Evolutionary conservation across 192 early-diverging fungal species (phyloP).

Genomic region (Backusella australiensis): DNA sequence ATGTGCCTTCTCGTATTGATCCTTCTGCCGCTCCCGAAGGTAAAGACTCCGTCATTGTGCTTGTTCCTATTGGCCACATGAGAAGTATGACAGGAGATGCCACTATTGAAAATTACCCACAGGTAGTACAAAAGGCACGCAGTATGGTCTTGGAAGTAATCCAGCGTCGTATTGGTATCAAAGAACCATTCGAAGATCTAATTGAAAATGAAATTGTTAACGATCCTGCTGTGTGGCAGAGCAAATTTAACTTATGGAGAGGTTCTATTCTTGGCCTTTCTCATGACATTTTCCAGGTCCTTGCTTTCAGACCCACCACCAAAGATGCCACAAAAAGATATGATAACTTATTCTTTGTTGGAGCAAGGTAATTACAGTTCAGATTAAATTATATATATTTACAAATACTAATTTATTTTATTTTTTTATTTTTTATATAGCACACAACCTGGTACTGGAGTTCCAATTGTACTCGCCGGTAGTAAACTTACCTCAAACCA

Average conservation of each 20-base stretch:
- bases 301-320: slow-evolving; percentile 51
- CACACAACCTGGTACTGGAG: slow-evolving; percentile 61
- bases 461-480: slow-evolving; percentile 56
- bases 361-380: slow-evolving; percentile 30
- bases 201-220: slow-evolving; percentile 52
- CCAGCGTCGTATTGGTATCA: slow-evolving; percentile 33
- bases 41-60: slow-evolving; percentile 46
- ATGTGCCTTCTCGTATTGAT: slow-evolving; percentile 53
- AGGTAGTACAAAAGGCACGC: slow-evolving; percentile 38
- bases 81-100: neutral
- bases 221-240: slow-evolving; percentile 47
- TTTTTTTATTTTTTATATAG: slow-evolving; percentile 22
- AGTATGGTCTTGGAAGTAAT: slow-evolving; percentile 39
- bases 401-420: neutral
- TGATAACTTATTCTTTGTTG: slow-evolving; percentile 60
- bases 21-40: slow-evolving; percentile 43
- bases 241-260: slow-evolving; percentile 54
- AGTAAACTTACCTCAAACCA: slow-evolving; percentile 47
- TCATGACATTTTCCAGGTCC: slow-evolving; percentile 51
- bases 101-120: slow-evolving; percentile 9
- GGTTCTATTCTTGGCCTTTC: slow-evolving; percentile 57
- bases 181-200: slow-evolving; percentile 31
- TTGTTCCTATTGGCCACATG: slow-evolving; percentile 54
- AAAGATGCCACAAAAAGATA: slow-evolving; percentile 42
- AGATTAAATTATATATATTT: neutral